Base-by-base conservation (phyloP, 108 stramenopile species). In the Skeletonema costatum region DNA sequence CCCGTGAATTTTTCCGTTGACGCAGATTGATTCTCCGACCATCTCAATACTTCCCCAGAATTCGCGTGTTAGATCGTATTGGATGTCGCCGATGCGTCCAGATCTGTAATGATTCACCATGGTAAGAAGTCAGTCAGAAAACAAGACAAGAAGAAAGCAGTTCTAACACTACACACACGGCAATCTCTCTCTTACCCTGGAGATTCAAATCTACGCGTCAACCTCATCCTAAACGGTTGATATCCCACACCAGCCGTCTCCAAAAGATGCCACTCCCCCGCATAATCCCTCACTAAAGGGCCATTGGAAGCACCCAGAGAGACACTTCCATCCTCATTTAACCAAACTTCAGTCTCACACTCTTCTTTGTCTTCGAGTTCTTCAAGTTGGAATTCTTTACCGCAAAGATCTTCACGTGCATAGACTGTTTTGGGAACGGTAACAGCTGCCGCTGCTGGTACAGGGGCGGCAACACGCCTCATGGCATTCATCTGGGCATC, bases 31-130 rank as follows among this genome's bases (percentile, higher is more conserved):
- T 3, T 68, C 88, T 10, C 92, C 92, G 5, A 93, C 86, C 65
- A 75, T 87, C 21, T 79, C 78, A 66, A 90, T 78, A 13, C 73
- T 81, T 33, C 92, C 92, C 32, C 64, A 59, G 66, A 79, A 90
- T 56, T 73, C 70, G 10, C 88, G 87, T 46, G 72, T 81, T 4
- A 93, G 78, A 29, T 75, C 70, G 66, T 86, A 93, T 16, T 60
- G 50, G 66, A 93, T 86, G 16, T 90, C 89, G n/a, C 89, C 89
- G 63, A 90, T 77, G 44, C 64, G 63, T 32, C 70, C 75, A 9
- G 72, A 44, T 4, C 79, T 68, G n/a, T 59, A 60, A 31, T 36
- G 66, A 17, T 66, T 60, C 13, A 35, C 0, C 17, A 38, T 1
- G 9, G 21, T 7, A 42, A 32, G 73, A 85, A 39, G 2, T 68